These are phyloP conservation scores for Dicorynia guianensis DNA, from an alignment of 306 rosid genomes.

Conservation along the genomic window DNA sequence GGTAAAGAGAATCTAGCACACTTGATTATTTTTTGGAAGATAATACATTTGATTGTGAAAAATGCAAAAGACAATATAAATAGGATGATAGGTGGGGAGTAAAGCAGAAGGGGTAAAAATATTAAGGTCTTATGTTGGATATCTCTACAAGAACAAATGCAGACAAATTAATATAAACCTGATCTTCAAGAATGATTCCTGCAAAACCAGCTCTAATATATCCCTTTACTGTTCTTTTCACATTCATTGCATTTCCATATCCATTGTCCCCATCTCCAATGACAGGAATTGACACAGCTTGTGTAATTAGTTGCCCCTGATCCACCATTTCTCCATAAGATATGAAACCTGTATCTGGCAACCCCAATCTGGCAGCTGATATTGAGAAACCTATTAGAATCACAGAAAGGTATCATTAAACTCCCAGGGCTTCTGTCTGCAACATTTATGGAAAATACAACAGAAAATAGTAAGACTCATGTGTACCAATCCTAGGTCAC, in stretches of 20 bases:
- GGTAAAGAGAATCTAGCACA: neutral
- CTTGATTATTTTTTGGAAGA: too few species aligned
- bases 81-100: neutral
- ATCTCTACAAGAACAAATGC: conserved; percentile 1
- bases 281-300: conserved; percentile 81
- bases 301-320: conserved; percentile 73
- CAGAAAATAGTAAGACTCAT: neutral
- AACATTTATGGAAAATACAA: neutral
- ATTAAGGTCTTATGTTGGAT: neutral
- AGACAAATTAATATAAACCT: conserved; percentile 51
- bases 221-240: conserved; percentile 87
- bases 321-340: conserved; percentile 91
- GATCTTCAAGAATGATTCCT: conserved; percentile 88
- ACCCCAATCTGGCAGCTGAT: conserved; percentile 76
- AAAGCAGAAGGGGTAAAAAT: neutral
- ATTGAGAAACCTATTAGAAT: conserved; percentile 71
- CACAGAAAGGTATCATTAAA: conserved; percentile 14
- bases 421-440: neutral
- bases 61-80: neutral
- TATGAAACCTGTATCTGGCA: conserved; percentile 83
- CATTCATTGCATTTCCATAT: conserved; percentile 88
- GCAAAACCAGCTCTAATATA: conserved; percentile 82
- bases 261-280: conserved; percentile 93
- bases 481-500: neutral
- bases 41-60: neutral